phyloP scores from a whole-genome alignment of 73 alveolate genomes.

The Paramecium tetraurelia region DNA sequence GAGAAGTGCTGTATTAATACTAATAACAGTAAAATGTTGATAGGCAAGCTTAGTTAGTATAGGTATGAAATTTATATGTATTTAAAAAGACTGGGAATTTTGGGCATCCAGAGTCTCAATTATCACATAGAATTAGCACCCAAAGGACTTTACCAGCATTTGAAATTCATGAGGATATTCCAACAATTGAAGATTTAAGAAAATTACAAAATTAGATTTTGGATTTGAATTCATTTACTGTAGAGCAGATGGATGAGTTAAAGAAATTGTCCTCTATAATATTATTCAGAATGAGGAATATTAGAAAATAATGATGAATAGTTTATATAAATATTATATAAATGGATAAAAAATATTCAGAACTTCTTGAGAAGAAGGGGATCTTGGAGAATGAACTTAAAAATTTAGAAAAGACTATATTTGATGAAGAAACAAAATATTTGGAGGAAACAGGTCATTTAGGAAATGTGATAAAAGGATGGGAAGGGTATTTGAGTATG shows the following conservation, averaged over 20 bases:
- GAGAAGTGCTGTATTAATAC: neutral
- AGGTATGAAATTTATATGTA: neutral
- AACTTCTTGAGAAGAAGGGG: neutral
- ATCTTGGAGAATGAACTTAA: neutral
- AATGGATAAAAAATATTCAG: neutral
- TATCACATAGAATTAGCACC: conserved; percentile 17
- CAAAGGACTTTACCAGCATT: conserved; percentile 23
- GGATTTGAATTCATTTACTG: neutral
- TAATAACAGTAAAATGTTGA: neutral
- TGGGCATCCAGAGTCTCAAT: neutral
- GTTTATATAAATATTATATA: neutral
- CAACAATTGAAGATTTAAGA: neutral
- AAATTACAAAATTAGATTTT: neutral
- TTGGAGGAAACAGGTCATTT: conserved; percentile 6
- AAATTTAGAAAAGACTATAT: neutral
- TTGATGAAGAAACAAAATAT: conserved; percentile 1
- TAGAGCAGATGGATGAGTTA: neutral
- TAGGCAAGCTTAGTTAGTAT: neutral
- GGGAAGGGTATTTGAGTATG: neutral
- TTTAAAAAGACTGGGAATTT: conserved; percentile 22
- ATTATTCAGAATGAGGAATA: conserved; percentile 2
- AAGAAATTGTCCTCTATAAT: conserved; percentile 12
- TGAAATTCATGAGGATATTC: neutral
- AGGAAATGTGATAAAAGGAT: conserved; percentile 13
- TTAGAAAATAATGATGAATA: neutral